These are phyloP conservation scores for Galerina sulciceps DNA, from an alignment of 768 basidiomycete genomes.

Conservation along the genomic window DNA sequence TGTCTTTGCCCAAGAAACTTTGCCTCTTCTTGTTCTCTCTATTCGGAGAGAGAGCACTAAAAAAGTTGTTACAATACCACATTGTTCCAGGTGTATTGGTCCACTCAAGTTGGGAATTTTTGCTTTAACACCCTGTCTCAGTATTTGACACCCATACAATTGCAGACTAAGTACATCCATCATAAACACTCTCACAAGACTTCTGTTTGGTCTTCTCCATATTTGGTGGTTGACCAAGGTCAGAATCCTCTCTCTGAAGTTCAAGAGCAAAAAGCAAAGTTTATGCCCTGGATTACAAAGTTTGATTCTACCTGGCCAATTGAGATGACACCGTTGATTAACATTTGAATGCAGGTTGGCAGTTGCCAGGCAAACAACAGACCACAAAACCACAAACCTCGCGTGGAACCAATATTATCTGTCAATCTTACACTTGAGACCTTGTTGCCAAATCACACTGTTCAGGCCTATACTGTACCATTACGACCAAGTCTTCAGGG, in stretches of 20 bases:
- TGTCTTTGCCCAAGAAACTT: conserved; percentile 52
- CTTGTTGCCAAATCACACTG: conserved; percentile 43
- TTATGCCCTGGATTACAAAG: too few species aligned
- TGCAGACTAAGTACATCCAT: conserved; percentile 17
- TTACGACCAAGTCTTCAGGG: too few species aligned
- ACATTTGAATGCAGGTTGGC: neutral
- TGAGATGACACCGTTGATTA: neutral
- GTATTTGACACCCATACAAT: too few species aligned
- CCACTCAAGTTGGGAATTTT: conserved; percentile 45
- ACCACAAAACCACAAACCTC: neutral
- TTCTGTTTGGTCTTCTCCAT: neutral
- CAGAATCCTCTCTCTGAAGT: neutral
- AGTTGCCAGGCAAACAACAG: neutral
- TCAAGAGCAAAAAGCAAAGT: neutral
- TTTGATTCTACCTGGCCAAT: too few species aligned
- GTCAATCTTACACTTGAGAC: conserved; percentile 43
- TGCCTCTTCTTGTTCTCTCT: conserved; percentile 63
- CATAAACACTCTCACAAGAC: neutral
- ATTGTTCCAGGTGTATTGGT: conserved; percentile 52
- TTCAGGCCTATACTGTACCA: conserved; percentile 50
- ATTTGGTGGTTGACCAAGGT: neutral
- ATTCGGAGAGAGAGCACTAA: conserved; percentile 52
- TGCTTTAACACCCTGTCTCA: neutral
- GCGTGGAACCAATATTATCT: conserved; percentile 34
- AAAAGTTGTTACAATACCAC: conserved; percentile 63